Evolutionary conservation across 495 filamentous ascomycete species (phyloP).

Genomic region (Cercophora scortea): DNA sequence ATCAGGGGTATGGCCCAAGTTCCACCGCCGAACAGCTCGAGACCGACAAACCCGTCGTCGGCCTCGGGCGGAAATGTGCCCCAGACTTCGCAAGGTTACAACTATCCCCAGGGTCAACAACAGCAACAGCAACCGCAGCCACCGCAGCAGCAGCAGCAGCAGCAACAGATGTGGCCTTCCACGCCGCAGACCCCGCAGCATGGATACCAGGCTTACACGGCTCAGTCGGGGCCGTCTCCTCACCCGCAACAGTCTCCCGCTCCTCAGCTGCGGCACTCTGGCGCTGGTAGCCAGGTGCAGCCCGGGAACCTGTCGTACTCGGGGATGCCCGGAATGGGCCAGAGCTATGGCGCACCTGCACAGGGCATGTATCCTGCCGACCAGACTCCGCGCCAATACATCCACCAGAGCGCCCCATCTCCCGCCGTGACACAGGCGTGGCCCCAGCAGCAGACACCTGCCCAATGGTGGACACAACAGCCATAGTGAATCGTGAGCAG

Average conservation of each 20-base stretch:
- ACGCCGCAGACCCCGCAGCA: constrained; percentile 40
- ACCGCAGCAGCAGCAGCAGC: constrained; percentile 31
- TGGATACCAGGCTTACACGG: constrained; percentile 36
- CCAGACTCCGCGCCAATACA: constrained; percentile 54
- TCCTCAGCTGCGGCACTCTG: constrained; percentile 55
- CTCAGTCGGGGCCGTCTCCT: constrained; percentile 50
- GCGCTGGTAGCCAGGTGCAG: constrained; percentile 52
- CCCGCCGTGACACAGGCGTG: constrained; percentile 37
- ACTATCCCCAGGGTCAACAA: constrained; percentile 34
- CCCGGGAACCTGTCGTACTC: constrained; percentile 49
- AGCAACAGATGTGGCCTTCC: constrained; percentile 39
- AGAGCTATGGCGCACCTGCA: constrained; percentile 41
- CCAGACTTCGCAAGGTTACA: constrained; percentile 35
- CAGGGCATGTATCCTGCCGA: constrained; percentile 52
- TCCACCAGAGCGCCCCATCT: constrained; percentile 37
- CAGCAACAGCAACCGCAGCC: constrained; percentile 37
- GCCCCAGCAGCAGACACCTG: constrained; percentile 33
- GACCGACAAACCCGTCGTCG: constrained; percentile 27
- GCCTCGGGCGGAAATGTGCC: constrained; percentile 28
- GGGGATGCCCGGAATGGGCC: constrained; percentile 51
- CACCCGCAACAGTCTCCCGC: constrained; percentile 52
- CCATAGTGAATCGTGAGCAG: constrained; percentile 24
- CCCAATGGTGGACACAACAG: constrained; percentile 40
- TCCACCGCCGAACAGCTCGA: constrained; percentile 38
- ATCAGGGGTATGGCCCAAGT: constrained; percentile 45